A percentile compares a stretch with the other conserved stretches of the same genome.
phyloP scores from a whole-genome alignment of 176 grass and related monocot genomes.

The Paspalum notatum region DNA sequence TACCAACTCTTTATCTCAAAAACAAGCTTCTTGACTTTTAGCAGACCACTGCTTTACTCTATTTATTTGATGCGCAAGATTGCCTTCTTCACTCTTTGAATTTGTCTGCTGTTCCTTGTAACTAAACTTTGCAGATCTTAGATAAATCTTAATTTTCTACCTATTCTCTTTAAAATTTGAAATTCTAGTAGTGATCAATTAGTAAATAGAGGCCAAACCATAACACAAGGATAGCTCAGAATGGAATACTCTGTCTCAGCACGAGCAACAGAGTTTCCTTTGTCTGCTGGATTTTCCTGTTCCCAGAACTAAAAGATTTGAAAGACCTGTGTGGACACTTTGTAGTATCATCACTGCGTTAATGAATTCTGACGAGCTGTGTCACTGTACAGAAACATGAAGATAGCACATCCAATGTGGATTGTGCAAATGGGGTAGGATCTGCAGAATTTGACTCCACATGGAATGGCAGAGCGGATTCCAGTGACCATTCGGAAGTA shows the following conservation, averaged over 20 bases:
- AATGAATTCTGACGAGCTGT: slow-evolving; percentile 16
- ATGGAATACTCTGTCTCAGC: neutral
- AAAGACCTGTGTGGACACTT: too few relatives aligned
- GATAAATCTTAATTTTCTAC: too few relatives aligned
- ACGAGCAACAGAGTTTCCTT: neutral
- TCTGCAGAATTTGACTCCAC: slow-evolving; percentile 32
- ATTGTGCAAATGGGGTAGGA: slow-evolving; percentile 34
- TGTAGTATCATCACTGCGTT: neutral
- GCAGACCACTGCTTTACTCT: too few relatives aligned
- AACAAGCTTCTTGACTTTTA: too few relatives aligned
- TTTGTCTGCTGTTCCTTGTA: too few relatives aligned
- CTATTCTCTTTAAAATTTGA: neutral
- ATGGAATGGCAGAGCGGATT: slow-evolving; percentile 38
- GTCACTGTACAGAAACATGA: slow-evolving; percentile 37
- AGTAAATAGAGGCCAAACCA: neutral
- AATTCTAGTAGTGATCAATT: neutral
- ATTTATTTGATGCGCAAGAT: too few relatives aligned
- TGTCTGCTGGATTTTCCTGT: neutral
- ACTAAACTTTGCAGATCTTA: too few relatives aligned
- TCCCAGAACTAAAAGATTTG: neutral
- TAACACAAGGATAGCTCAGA: too few relatives aligned
- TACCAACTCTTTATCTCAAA: too few relatives aligned
- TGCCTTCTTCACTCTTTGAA: too few relatives aligned
- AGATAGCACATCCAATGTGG: slow-evolving; percentile 38
- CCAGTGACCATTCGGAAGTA: slow-evolving; percentile 19